phyloP scores from a whole-genome alignment of 768 basidiomycete species.

The Atractiella rhizophila region DNA sequence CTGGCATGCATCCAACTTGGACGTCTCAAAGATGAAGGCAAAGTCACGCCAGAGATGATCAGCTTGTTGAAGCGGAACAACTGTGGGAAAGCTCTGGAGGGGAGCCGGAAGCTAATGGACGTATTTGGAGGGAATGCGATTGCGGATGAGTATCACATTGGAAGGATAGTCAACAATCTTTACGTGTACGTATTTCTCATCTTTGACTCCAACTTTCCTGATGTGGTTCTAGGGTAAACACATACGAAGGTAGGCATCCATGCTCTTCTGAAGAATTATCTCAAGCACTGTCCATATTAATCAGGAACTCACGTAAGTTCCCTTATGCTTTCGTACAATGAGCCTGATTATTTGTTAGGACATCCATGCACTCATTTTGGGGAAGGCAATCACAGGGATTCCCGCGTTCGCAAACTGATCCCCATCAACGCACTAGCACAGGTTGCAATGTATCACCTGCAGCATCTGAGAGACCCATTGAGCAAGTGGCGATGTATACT shows the following conservation, averaged over 20 bases:
- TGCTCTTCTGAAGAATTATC: not conserved
- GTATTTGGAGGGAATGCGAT: conserved; percentile 84
- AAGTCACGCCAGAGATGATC: conserved; percentile 51
- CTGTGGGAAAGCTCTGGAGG: conserved; percentile 70
- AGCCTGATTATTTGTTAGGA: no score
- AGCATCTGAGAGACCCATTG: no score
- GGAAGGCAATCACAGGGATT: conserved; percentile 72
- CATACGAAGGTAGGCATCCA: conserved; percentile 19
- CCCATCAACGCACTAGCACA: no score
- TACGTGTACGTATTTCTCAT: no score
- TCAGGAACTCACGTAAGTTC: conserved; percentile 30
- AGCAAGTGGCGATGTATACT: no score
- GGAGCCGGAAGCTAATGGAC: conserved; percentile 56
- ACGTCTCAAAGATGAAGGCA: conserved; percentile 52
- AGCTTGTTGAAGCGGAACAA: conserved; percentile 88
- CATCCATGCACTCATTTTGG: conserved; percentile 45
- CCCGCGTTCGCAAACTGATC: no score
- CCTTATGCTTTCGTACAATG: no score
- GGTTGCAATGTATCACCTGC: no score
- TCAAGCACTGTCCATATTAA: not conserved
- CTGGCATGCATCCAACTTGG: conserved; percentile 29
- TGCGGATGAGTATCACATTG: conserved; percentile 77
- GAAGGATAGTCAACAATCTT: conserved; percentile 77
- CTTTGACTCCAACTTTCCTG: no score
- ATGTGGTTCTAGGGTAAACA: no score